Conservation (phyloP, 257 asterid genomes). For the Penstemon barbatus region DNA sequence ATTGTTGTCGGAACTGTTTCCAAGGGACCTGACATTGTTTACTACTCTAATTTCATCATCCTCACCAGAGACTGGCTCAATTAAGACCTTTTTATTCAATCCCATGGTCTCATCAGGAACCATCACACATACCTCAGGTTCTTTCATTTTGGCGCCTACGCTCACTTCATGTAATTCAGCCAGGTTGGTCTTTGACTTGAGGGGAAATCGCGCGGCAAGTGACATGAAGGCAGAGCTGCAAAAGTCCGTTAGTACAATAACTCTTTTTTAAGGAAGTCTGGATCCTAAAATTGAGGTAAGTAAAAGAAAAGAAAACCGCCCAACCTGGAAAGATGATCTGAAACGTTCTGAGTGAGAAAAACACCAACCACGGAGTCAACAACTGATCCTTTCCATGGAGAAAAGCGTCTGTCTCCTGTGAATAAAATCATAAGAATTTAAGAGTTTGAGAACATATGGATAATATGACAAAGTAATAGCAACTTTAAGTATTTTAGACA, state of each 20-base stretch:
- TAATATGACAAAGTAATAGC: conserved; percentile 1
- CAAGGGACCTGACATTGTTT: conserved; percentile 30
- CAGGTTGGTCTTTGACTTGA: conserved; percentile 31
- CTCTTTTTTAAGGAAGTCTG: neutral
- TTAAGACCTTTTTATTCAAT: conserved; percentile 41
- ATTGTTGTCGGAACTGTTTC: conserved; percentile 37
- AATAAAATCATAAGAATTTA: conserved; percentile 22
- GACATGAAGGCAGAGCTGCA: conserved; percentile 83
- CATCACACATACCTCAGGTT: conserved; percentile 44
- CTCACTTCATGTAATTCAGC: conserved; percentile 43
- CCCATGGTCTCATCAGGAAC: conserved; percentile 46
- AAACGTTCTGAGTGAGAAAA: conserved; percentile 75
- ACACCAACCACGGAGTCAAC: conserved; percentile 79
- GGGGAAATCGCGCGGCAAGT: conserved; percentile 57
- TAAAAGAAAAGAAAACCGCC: conserved; percentile 19
- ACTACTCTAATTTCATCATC: conserved; percentile 38
- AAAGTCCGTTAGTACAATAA: conserved; percentile 19
- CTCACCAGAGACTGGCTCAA: conserved; percentile 39
- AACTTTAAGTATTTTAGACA: neutral
- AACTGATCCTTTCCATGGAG: conserved; percentile 82
- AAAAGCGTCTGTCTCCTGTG: conserved; percentile 67
- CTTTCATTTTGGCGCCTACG: conserved; percentile 35
- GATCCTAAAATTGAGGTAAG: conserved; percentile 8
- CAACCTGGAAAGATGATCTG: conserved; percentile 77
- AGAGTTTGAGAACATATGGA: conserved; percentile 18